Percentiles rank a stretch among this genome's conserved stretches.
Conservation (phyloP, 2,329 filamentous ascomycete genomes). For the Ophiostoma triangulosporum region DNA sequence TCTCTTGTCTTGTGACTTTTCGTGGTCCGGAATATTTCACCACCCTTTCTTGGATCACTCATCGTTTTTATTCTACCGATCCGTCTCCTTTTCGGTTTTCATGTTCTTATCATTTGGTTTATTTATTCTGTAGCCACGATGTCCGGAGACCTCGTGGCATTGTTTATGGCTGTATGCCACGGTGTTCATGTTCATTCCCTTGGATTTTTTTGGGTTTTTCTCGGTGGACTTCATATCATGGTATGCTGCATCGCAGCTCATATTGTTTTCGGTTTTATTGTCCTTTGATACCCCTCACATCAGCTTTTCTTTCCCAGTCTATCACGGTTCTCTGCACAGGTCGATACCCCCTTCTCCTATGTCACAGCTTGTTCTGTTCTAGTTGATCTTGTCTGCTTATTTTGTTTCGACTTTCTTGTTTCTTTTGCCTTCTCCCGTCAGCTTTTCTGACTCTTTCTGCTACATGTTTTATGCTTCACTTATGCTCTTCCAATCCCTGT, state of each 20-base stretch:
- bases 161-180: background rate
- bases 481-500: background rate
- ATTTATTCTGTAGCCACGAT: background rate
- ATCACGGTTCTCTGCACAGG: background rate
- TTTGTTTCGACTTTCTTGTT: background rate
- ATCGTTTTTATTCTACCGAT: no score
- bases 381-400: background rate
- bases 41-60: no score
- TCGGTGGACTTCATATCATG: conserved; percentile 8
- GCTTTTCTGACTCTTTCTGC: background rate
- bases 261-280: background rate
- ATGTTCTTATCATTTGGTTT: background rate
- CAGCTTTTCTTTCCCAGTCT: conserved; percentile 1
- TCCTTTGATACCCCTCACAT: conserved; percentile 14
- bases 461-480: no score
- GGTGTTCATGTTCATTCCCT: background rate
- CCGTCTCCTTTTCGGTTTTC: background rate
- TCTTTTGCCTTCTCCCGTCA: background rate
- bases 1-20: background rate
- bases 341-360: background rate
- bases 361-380: background rate
- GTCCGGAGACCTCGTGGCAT: background rate
- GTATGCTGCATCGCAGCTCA: background rate
- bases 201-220: background rate
- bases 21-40: background rate